These are phyloP conservation scores for Seiridium unicorne DNA, from an alignment of 2,329 filamentous ascomycete genomes.

Conservation along the genomic window DNA sequence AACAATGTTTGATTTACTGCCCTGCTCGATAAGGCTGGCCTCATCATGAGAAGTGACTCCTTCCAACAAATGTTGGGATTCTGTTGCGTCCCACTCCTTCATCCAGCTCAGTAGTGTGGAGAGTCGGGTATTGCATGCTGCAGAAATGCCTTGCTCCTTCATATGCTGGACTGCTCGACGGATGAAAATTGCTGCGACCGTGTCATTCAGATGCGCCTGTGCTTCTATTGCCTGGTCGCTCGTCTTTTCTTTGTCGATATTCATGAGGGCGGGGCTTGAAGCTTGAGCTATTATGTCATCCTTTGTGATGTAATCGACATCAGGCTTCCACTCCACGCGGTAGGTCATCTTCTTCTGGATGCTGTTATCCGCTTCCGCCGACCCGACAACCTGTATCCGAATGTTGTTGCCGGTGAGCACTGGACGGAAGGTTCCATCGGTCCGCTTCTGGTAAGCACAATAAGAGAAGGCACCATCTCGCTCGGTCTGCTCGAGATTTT, in stretches of 20 bases:
- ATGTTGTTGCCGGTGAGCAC: conserved; percentile 6
- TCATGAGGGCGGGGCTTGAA: neutral
- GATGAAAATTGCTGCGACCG: conserved; percentile 10
- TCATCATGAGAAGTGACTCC: conserved; percentile 4
- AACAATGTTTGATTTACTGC: conserved; percentile 1
- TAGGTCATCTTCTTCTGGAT: conserved; percentile 11
- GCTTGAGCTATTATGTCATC: conserved; percentile 1
- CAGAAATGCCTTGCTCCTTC: neutral
- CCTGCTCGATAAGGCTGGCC: conserved; percentile 8
- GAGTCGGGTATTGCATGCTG: conserved; percentile 6
- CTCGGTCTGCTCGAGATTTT: conserved; percentile 2
- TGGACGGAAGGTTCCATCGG: conserved; percentile 6
- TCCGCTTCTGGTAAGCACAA: conserved; percentile 8
- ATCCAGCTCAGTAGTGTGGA: conserved; percentile 12
- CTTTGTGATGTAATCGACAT: conserved; percentile 8
- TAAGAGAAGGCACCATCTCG: conserved; percentile 2
- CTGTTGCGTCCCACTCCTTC: conserved; percentile 5
- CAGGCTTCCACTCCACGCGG: conserved; percentile 10
- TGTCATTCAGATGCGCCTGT: conserved; percentile 9
- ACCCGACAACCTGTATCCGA: conserved; percentile 1
- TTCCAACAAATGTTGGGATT: neutral
- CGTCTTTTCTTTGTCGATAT: neutral
- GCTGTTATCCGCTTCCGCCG: neutral
- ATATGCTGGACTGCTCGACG: conserved; percentile 7
- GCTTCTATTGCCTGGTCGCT: neutral